phyloP scores from a whole-genome alignment of 176 grass and related monocot species.

The Puya raimondii region DNA sequence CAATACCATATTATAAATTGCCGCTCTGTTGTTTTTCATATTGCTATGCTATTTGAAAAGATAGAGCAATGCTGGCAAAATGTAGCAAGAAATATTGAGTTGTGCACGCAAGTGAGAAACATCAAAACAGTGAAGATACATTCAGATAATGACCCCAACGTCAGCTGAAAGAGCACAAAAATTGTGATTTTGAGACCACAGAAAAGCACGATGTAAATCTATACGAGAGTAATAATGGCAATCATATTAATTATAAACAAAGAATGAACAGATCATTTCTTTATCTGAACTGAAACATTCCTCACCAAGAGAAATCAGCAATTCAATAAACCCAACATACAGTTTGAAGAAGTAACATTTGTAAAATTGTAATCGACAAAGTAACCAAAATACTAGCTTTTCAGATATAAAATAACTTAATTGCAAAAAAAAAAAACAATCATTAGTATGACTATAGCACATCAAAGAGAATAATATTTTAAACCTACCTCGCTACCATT shows the following conservation, averaged over 20 bases:
- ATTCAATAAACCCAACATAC: background rate
- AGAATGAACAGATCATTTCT: background rate
- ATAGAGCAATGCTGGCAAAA: background rate
- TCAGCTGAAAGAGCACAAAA: background rate
- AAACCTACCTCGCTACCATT: conserved; percentile 85
- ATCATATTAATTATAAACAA: background rate
- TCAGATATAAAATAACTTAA: background rate
- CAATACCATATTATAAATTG: background rate
- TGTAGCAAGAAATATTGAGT: background rate
- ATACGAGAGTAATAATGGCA: too few species aligned
- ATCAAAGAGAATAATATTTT: background rate
- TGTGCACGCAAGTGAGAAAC: background rate
- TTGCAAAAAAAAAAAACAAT: background rate
- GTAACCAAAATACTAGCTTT: background rate
- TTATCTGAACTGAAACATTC: background rate
- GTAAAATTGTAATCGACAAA: background rate
- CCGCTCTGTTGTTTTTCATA: background rate
- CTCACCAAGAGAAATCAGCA: background rate
- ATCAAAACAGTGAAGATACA: background rate
- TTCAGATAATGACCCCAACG: background rate
- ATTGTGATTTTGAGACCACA: background rate
- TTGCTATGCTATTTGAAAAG: background rate
- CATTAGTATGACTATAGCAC: background rate
- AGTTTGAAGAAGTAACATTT: background rate
- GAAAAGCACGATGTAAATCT: too few species aligned